Base-by-base conservation (phyloP, 352 stramenopile species). In the Salisapilia sapeloensis region DNA sequence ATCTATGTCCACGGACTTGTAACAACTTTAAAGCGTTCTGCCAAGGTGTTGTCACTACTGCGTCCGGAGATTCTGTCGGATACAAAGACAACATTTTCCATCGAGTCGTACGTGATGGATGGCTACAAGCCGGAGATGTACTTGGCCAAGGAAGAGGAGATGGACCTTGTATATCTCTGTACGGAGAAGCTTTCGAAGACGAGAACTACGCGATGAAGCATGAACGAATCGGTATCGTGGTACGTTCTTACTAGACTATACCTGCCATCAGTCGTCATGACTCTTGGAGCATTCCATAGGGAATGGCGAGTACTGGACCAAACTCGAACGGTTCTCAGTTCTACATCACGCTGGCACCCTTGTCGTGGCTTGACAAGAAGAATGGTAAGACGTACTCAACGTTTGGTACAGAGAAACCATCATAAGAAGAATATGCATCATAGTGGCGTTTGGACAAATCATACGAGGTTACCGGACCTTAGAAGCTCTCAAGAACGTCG, bases 291-390 rank as follows among this genome's bases (percentile, higher is more conserved):
- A 79, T 41, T 95, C 90, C 21, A n/a, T n/a, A n/a, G n/a, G n/a
- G n/a, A n/a, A 99, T 99, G 94, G 94, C 94, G 19, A 99, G 98
- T 49, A 67, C 48, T 38, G 48, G 93, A 62, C 78, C 69, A 13
- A 79, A 96, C 46, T 97, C 95, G 4, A 99, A 99, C 40, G 94
- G 93, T 9, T 96, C 75, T 13, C 96, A 99, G 56, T 99, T 99
- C 54, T 99, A 99, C 64, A 97, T 99, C 48, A 99, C 94, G 4
- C 38, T 90, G 19, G 55, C 63, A 6, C 60, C 65, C 4, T 44
- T 77, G 33, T 56, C 64, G 5, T 82, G 46, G 41, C 49, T 90
- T 22, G 61, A 90, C 30, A 64, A 66, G 1, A 66, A 56, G 19
- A 82, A 81, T 59, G 62, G 60, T 75, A 53, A 12, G 4, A 33